Percentiles rank a stretch among this genome's conserved stretches.
Conservation (phyloP, 169 alveolate genomes). For the Plasmodium malariae region DNA sequence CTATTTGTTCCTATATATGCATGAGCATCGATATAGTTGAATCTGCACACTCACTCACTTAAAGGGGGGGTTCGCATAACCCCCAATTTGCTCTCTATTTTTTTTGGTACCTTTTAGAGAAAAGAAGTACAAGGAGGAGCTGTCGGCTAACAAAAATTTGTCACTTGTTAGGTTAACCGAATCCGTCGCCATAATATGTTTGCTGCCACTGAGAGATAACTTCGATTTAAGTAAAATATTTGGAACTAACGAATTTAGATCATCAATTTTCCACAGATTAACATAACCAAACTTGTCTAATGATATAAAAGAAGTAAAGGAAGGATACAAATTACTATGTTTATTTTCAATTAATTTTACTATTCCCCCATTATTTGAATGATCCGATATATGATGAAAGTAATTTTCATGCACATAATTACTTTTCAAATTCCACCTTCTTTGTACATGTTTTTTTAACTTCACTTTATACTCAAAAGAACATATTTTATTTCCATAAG, state of each 20-base stretch:
- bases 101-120: constrained; percentile 19
- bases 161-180: constrained; percentile 17
- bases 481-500: constrained; percentile 64
- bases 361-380: constrained; percentile 6
- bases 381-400: constrained; percentile 25
- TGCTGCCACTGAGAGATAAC: neutral
- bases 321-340: constrained; percentile 43
- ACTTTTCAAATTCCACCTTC: constrained; percentile 74
- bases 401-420: constrained; percentile 70
- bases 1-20: neutral
- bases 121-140: constrained; percentile 14
- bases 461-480: constrained; percentile 59
- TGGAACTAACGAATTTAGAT: constrained; percentile 43
- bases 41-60: neutral
- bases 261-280: constrained; percentile 49
- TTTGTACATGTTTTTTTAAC: constrained; percentile 55
- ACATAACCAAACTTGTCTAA: constrained; percentile 60
- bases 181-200: constrained; percentile 7
- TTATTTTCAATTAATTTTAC: constrained; percentile 47
- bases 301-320: constrained; percentile 32
- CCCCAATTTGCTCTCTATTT: neutral
- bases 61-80: neutral
- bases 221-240: constrained; percentile 19
- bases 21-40: neutral
- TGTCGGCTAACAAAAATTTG: constrained; percentile 17